phyloP scores from a whole-genome alignment of 345 rosid genomes.

The Brassica cretica region DNA sequence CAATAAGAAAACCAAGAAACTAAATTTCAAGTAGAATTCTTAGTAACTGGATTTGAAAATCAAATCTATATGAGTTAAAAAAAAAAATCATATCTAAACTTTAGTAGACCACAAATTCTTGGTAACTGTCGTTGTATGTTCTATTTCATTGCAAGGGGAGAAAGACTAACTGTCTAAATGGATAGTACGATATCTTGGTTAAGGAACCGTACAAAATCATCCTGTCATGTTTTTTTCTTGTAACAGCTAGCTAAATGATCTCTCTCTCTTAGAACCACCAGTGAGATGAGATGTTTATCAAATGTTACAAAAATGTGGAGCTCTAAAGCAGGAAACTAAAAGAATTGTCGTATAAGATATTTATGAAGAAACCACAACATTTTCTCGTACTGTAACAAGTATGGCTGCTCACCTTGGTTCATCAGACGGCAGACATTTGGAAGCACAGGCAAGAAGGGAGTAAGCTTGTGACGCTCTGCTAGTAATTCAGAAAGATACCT shows the following conservation, averaged over 20 bases:
- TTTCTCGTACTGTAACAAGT: background rate
- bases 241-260: conserved; percentile 12
- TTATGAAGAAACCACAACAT: conserved; percentile 6
- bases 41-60: conserved; percentile 1
- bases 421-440: conserved; percentile 67
- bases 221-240: background rate
- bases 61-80: background rate
- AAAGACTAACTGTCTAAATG: background rate
- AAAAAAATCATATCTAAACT: conserved; percentile 12
- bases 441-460: conserved; percentile 72
- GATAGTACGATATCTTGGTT: background rate
- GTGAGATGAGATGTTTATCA: background rate
- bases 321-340: conserved; percentile 8
- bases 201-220: background rate
- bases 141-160: no score
- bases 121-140: no score
- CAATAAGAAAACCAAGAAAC: background rate
- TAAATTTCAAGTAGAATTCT: background rate
- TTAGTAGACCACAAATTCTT: background rate
- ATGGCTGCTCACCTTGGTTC: conserved; percentile 77
- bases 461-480: conserved; percentile 76
- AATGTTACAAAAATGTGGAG: background rate
- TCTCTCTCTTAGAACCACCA: no score
- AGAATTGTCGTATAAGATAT: background rate
- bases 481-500: conserved; percentile 82